phyloP scores from a whole-genome alignment of 2,329 filamentous ascomycete species.

The Sclerotinia minor region DNA sequence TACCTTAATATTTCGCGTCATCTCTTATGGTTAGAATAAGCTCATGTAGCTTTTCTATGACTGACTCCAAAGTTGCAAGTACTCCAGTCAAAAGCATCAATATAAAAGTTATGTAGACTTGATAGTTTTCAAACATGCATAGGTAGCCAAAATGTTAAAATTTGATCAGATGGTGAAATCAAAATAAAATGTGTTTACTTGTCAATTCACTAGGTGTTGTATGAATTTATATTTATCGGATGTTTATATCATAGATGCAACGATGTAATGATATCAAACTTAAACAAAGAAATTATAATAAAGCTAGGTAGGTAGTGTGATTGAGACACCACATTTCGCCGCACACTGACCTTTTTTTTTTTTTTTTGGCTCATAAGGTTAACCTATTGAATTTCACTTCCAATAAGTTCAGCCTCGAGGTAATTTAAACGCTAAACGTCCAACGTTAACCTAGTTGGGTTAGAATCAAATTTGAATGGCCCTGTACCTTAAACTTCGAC shows the following conservation, averaged over 20 bases:
- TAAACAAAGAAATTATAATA: background rate
- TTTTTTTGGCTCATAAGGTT: background rate
- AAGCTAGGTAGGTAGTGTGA: no score
- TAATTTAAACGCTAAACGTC: background rate
- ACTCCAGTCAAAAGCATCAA: background rate
- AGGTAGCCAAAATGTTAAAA: no score
- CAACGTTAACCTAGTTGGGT: background rate
- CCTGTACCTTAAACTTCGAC: constrained; percentile 14
- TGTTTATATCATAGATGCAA: background rate
- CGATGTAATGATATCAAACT: background rate
- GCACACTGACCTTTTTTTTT: background rate
- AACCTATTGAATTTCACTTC: background rate
- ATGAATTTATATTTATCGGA: background rate
- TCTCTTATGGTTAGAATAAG: background rate
- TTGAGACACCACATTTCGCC: background rate
- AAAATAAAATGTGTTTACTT: background rate
- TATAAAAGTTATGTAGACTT: no score
- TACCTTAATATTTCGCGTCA: background rate
- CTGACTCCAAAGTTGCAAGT: background rate
- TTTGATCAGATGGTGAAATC: background rate
- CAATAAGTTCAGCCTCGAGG: background rate
- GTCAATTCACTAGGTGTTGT: background rate
- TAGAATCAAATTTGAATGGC: background rate
- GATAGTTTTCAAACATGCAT: no score
- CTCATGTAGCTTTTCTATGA: background rate